A percentile compares a stretch with the other conserved stretches of the same genome.
Evolutionary conservation across 768 basidiomycete species (phyloP).

Genomic region (Amanita fuliginea): DNA sequence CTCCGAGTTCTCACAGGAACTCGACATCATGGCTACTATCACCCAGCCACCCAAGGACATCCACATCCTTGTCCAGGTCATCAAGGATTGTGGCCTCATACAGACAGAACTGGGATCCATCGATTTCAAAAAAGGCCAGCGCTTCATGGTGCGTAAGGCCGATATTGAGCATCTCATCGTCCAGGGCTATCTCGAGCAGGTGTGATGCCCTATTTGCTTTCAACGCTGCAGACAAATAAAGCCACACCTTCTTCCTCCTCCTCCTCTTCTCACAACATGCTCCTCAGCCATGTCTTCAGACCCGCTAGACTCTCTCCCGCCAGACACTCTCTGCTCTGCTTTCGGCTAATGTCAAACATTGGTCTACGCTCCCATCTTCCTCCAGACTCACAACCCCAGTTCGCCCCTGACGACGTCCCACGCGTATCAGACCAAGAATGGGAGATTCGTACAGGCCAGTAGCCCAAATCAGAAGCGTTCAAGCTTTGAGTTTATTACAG

Average conservation of each 20-base stretch:
- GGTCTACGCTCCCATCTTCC: slow-evolving; percentile 24
- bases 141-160: slow-evolving; percentile 79
- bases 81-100: slow-evolving; percentile 84
- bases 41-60: slow-evolving; percentile 80
- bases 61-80: slow-evolving; percentile 78
- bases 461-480: not conserved
- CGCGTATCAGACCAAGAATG: slow-evolving; percentile 62
- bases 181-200: slow-evolving; percentile 86
- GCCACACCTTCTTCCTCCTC: slow-evolving; percentile 5
- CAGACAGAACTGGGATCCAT: slow-evolving; percentile 88
- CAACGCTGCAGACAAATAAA: not conserved
- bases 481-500: slow-evolving; percentile 2
- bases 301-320: not conserved
- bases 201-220: slow-evolving; percentile 17
- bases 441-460: slow-evolving; percentile 63
- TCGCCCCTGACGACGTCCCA: slow-evolving; percentile 13
- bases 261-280: slow-evolving; percentile 11
- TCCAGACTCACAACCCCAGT: slow-evolving; percentile 21
- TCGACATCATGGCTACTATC: slow-evolving; percentile 81
- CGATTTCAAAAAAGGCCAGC: slow-evolving; percentile 81
- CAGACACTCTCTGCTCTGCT: not conserved
- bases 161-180: slow-evolving; percentile 94
- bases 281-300: slow-evolving; percentile 11
- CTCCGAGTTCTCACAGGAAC: slow-evolving; percentile 71
- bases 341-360: slow-evolving; percentile 16